phyloP scores from a whole-genome alignment of 495 filamentous ascomycete genomes.

The Neurospora terricola region DNA sequence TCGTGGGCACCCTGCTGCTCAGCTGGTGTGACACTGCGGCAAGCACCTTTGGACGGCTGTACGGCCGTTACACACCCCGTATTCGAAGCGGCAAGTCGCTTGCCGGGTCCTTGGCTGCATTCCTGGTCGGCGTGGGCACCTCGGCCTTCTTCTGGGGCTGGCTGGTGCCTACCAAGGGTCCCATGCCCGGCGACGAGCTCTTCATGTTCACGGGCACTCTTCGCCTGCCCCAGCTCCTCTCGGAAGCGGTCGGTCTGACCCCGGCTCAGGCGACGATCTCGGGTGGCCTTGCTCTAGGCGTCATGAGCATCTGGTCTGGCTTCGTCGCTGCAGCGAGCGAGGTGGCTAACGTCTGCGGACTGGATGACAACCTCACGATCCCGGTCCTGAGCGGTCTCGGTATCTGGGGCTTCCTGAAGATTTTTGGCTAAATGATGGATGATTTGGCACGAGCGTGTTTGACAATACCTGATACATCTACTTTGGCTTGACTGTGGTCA shows the following conservation, averaged over 20 bases:
- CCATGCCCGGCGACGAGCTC: conserved; percentile 55
- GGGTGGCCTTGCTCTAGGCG: conserved; percentile 65
- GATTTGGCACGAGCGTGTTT: neutral
- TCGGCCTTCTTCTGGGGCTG: conserved; percentile 82
- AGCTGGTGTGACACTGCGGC: conserved; percentile 98
- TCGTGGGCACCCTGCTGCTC: conserved; percentile 78
- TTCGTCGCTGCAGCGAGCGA: conserved; percentile 80
- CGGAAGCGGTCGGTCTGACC: conserved; percentile 39
- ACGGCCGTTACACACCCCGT: conserved; percentile 75
- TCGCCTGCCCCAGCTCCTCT: conserved; percentile 46
- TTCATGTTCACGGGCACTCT: conserved; percentile 79
- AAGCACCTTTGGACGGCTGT: conserved; percentile 81
- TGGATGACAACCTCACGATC: conserved; percentile 97
- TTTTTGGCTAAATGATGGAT: conserved; percentile 56
- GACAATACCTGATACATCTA: neutral
- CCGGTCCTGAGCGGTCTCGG: conserved; percentile 83
- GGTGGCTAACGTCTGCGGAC: conserved; percentile 79
- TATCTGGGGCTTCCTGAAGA: conserved; percentile 86
- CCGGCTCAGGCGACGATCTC: conserved; percentile 41
- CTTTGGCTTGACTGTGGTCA: conserved; percentile 4
- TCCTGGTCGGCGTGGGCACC: conserved; percentile 66
- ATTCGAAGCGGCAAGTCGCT: conserved; percentile 83
- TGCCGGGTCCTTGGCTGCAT: conserved; percentile 78
- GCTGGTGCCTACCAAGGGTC: conserved; percentile 58
- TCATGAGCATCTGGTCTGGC: conserved; percentile 81